Evolutionary conservation across 2,329 filamentous ascomycete species (phyloP).

Genomic region (Cadophora sp.): DNA sequence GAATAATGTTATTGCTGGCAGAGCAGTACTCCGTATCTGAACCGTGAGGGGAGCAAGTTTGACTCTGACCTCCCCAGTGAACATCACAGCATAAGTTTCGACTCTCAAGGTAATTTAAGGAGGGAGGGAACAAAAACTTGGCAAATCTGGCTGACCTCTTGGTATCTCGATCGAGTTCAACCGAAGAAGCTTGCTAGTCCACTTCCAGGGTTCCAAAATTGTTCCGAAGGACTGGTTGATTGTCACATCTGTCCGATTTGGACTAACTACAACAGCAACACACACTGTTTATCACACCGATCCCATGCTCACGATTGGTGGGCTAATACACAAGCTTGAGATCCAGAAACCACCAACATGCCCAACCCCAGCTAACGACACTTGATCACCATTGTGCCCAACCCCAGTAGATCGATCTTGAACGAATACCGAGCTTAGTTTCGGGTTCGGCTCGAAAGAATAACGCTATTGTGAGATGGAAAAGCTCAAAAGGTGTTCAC

Average conservation of each 20-base stretch:
- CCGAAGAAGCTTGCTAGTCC: neutral
- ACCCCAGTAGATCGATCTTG: constrained; percentile 7
- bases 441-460: no score
- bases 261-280: neutral
- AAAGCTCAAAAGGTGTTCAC: no score
- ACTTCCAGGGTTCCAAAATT: neutral
- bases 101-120: no score
- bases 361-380: neutral
- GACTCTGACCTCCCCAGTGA: no score
- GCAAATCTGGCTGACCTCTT: no score
- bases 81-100: no score
- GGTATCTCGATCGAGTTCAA: neutral
- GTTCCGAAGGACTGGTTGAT: neutral
- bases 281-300: neutral
- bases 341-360: neutral
- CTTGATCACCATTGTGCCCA: neutral
- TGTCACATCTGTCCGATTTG: neutral
- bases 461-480: no score
- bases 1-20: no score
- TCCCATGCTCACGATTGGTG: neutral
- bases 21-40: neutral
- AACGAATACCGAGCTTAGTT: neutral
- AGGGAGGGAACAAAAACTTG: no score
- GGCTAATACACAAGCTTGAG: neutral
- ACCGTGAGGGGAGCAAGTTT: neutral